These are phyloP conservation scores for Lasiosphaeria ovina DNA, from an alignment of 495 filamentous ascomycete genomes.

Conservation along the genomic window DNA sequence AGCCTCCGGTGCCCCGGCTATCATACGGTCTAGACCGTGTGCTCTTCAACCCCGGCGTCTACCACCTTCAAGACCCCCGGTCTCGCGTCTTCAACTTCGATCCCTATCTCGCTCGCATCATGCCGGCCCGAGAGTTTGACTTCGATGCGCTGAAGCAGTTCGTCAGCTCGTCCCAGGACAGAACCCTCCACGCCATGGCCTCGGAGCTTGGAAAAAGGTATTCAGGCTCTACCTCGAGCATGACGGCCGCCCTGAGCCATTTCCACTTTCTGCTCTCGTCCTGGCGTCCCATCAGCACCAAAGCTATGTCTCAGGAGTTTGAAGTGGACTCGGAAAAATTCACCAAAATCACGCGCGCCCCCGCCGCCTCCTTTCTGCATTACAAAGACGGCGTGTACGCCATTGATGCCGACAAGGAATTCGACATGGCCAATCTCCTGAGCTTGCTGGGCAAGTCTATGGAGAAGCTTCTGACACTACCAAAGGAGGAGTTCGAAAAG, in stretches of 20 bases:
- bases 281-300: conserved; percentile 70
- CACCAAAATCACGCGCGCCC: conserved; percentile 66
- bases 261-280: conserved; percentile 89
- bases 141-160: conserved; percentile 81
- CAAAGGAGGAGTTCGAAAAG: conserved; percentile 76
- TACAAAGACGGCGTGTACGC: conserved; percentile 85
- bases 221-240: conserved; percentile 92
- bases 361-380: conserved; percentile 78
- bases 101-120: conserved; percentile 85
- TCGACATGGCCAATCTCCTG: conserved; percentile 78
- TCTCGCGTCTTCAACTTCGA: conserved; percentile 94
- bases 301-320: conserved; percentile 65
- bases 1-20: conserved; percentile 64
- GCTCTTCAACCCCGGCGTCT: conserved; percentile 93
- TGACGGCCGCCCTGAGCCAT: conserved; percentile 82
- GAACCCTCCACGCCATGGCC: conserved; percentile 63
- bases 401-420: conserved; percentile 97
- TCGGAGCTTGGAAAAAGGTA: conserved; percentile 72
- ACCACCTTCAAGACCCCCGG: conserved; percentile 83
- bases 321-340: conserved; percentile 57
- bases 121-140: conserved; percentile 90
- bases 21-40: conserved; percentile 83
- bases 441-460: conserved; percentile 90
- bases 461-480: conserved; percentile 90
- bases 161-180: conserved; percentile 85